Evolutionary conservation across 2,329 filamentous ascomycete genomes (phyloP).

Genomic region (Lasiodiplodia hormozganensis): DNA sequence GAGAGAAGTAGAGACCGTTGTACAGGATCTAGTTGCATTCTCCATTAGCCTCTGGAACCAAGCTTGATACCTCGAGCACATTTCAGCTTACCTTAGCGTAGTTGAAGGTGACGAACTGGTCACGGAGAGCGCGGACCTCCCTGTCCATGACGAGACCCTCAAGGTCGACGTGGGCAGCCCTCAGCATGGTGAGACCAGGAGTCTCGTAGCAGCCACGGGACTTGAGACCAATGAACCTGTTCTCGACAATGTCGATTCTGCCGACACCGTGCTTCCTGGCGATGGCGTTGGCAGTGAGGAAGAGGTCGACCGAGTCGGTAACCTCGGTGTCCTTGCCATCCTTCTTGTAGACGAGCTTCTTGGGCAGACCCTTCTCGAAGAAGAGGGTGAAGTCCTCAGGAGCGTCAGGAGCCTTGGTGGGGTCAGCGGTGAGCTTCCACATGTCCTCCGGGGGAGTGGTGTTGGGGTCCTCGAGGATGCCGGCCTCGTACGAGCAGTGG

Average conservation of each 20-base stretch:
- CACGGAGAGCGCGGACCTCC: constrained; percentile 71
- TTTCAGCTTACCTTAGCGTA: constrained; percentile 56
- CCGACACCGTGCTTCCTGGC: constrained; percentile 77
- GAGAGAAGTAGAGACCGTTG: constrained; percentile 73
- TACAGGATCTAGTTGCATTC: constrained; percentile 47
- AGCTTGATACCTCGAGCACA: constrained; percentile 41
- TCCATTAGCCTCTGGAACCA: not conserved
- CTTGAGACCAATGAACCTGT: constrained; percentile 81
- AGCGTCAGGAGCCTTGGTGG: constrained; percentile 71
- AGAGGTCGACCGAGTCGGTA: constrained; percentile 75
- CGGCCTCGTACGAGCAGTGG: constrained; percentile 82
- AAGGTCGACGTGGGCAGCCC: constrained; percentile 65
- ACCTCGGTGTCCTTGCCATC: constrained; percentile 63
- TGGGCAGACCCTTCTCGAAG: constrained; percentile 78
- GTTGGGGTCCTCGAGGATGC: constrained; percentile 72
- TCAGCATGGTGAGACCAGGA: constrained; percentile 54
- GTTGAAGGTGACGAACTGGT: constrained; percentile 73
- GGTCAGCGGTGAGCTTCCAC: constrained; percentile 78
- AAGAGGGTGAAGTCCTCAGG: constrained; percentile 74
- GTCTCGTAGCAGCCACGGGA: constrained; percentile 80
- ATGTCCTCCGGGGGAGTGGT: constrained; percentile 75
- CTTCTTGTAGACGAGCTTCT: constrained; percentile 65
- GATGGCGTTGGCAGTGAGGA: constrained; percentile 74
- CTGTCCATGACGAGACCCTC: constrained; percentile 73
- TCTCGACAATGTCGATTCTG: constrained; percentile 83